A percentile compares a stretch with the other conserved stretches of the same genome.
These are phyloP conservation scores for Dillenia turbinata DNA, from an alignment of 164 flowering plant species.

Conservation along the genomic window DNA sequence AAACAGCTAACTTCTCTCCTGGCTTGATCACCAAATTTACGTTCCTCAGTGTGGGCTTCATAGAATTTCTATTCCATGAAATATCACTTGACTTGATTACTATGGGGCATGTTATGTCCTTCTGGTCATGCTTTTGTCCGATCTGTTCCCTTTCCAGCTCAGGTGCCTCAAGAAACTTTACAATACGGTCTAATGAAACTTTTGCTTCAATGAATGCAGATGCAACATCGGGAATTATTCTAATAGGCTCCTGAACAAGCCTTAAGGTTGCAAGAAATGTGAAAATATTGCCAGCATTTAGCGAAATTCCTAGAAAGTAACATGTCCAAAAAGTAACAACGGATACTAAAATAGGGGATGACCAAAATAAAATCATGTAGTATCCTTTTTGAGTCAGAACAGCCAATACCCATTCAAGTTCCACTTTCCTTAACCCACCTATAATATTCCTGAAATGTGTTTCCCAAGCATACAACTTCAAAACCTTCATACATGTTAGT, in stretches of 20 bases:
- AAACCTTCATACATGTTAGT: conserved; percentile 53
- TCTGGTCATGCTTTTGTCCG: conserved; percentile 6
- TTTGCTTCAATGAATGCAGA: conserved; percentile 53
- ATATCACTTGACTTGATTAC: conserved; percentile 25
- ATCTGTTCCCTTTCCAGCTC: conserved; percentile 35
- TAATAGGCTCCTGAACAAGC: conserved; percentile 64
- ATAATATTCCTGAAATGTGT: conserved; percentile 49
- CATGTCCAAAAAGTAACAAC: conserved; percentile 63
- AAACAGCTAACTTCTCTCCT: conserved; percentile 55
- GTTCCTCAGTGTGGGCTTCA: conserved; percentile 39
- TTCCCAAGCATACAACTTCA: conserved; percentile 80
- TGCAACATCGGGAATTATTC: conserved; percentile 50
- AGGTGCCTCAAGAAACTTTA: conserved; percentile 54
- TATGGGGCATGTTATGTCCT: conserved; percentile 20
- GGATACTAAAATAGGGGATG: conserved; percentile 61
- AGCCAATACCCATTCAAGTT: conserved; percentile 49
- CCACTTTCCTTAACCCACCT: conserved; percentile 38
- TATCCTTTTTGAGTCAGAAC: conserved; percentile 44
- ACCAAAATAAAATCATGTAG: conserved; percentile 53
- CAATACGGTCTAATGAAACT: conserved; percentile 48
- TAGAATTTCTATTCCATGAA: conserved; percentile 44
- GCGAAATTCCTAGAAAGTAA: conserved; percentile 46
- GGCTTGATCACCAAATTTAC: conserved; percentile 37
- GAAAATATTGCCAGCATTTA: conserved; percentile 62
- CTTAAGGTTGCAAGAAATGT: conserved; percentile 76